Conservation (phyloP, 1,284 basidiomycete genomes). For the Cryptococcus neoformans region DNA sequence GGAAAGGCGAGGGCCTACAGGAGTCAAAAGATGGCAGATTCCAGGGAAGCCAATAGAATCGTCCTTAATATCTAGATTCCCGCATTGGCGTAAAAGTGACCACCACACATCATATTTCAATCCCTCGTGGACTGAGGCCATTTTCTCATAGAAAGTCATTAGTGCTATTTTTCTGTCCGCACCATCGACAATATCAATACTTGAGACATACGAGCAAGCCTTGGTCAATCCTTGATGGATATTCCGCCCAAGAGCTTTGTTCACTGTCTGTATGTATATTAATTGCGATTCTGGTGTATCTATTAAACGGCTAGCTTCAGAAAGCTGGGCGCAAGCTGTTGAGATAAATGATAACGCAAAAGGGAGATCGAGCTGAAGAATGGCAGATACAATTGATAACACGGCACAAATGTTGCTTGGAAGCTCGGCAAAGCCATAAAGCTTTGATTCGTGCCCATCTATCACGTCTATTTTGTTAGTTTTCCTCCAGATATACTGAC, state of each 20-base stretch:
- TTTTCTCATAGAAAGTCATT: slow-evolving; percentile 2
- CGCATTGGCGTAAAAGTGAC: slow-evolving; percentile 8
- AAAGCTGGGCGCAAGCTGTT: slow-evolving; percentile 13
- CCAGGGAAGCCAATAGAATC: slow-evolving; percentile 5
- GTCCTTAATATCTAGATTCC: neutral
- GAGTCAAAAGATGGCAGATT: slow-evolving; percentile 14
- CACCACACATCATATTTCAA: slow-evolving; percentile 26
- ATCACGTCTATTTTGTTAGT: slow-evolving; percentile 9
- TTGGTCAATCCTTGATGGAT: slow-evolving; percentile 10
- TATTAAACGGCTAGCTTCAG: slow-evolving; percentile 9
- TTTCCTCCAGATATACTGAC: neutral
- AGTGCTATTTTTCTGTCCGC: slow-evolving; percentile 8
- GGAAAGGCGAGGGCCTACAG: slow-evolving; percentile 7
- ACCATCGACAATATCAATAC: slow-evolving; percentile 6
- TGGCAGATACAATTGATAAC: slow-evolving; percentile 17
- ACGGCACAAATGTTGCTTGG: slow-evolving; percentile 9
- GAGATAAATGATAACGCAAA: slow-evolving; percentile 11
- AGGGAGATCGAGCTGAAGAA: slow-evolving; percentile 10
- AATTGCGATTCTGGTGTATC: slow-evolving; percentile 7
- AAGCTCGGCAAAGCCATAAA: slow-evolving; percentile 17
- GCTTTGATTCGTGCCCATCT: neutral
- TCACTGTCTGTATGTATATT: slow-evolving; percentile 10
- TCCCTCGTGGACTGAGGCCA: slow-evolving; percentile 8
- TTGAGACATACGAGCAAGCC: slow-evolving; percentile 12
- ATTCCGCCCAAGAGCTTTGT: neutral